Evolutionary conservation across 768 basidiomycete genomes (phyloP).

Genomic region (Macrolepiota fuliginosa): DNA sequence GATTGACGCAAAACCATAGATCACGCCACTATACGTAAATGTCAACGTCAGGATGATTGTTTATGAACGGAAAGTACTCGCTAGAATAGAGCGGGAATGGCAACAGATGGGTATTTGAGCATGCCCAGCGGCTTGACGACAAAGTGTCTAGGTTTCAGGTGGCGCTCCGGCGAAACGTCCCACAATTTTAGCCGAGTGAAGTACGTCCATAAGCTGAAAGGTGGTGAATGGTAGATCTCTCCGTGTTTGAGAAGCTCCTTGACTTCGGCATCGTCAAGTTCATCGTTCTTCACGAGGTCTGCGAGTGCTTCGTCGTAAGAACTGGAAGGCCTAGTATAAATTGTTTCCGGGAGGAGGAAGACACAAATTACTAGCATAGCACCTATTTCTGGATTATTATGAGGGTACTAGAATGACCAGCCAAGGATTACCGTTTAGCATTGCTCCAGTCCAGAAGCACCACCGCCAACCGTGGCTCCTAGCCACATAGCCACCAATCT

Average conservation of each 20-base stretch:
- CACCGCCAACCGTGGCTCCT: slow-evolving; percentile 36
- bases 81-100: slow-evolving; percentile 36
- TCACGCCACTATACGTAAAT: slow-evolving; percentile 25
- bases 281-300: slow-evolving; percentile 15
- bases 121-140: slow-evolving; percentile 33
- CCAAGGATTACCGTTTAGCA: slow-evolving; percentile 28
- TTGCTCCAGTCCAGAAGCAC: slow-evolving; percentile 43
- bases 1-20: slow-evolving; percentile 37
- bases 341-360: slow-evolving; percentile 40
- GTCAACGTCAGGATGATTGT: not conserved
- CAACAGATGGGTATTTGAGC: slow-evolving; percentile 39
- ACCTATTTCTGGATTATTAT: slow-evolving; percentile 13
- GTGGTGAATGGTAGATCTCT: slow-evolving; percentile 25
- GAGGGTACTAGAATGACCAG: not conserved
- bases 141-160: slow-evolving; percentile 25
- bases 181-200: slow-evolving; percentile 28
- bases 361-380: slow-evolving; percentile 32
- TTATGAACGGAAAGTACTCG: slow-evolving; percentile 15
- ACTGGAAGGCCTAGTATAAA: slow-evolving; percentile 30
- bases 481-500: slow-evolving; percentile 38
- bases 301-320: slow-evolving; percentile 11
- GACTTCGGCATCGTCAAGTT: slow-evolving; percentile 6
- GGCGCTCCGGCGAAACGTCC: slow-evolving; percentile 28
- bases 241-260: slow-evolving; percentile 13
- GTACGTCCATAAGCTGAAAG: slow-evolving; percentile 23